phyloP scores from a whole-genome alignment of 805 yeast genomes.

The Hanseniaspora valbyensis region DNA sequence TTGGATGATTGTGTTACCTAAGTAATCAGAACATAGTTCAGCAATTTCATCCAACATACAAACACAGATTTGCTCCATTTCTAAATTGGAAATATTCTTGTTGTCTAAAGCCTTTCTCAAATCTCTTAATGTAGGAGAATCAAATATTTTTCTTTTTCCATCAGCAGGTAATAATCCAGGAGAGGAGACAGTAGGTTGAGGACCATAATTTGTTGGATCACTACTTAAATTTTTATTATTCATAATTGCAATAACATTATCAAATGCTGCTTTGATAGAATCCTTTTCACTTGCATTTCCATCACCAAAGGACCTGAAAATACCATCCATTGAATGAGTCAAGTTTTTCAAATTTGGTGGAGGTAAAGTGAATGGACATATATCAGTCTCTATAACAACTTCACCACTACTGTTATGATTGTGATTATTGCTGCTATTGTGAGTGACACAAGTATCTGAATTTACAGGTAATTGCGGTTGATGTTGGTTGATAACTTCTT shows the following conservation, averaged over 20 bases:
- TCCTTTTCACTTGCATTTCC: conserved; percentile 12
- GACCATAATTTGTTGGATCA: conserved; percentile 14
- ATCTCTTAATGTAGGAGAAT: conserved; percentile 80
- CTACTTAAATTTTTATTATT: conserved; percentile 5
- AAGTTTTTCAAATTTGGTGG: conserved; percentile 24
- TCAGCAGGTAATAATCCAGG: neutral
- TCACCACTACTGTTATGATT: neutral
- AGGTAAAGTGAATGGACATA: conserved; percentile 30
- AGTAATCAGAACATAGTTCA: conserved; percentile 79
- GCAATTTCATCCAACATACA: conserved; percentile 84
- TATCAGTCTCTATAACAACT: conserved; percentile 25
- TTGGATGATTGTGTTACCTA: conserved; percentile 93
- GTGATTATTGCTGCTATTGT: neutral
- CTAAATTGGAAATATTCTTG: conserved; percentile 42
- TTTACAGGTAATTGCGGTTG: conserved; percentile 17
- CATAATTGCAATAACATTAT: conserved; percentile 18
- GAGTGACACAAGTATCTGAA: neutral
- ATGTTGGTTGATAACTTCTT: neutral
- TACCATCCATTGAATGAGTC: conserved; percentile 18
- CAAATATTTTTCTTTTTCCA: conserved; percentile 47
- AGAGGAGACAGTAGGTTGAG: conserved; percentile 1
- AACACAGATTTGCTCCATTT: conserved; percentile 69
- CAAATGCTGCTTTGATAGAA: conserved; percentile 18
- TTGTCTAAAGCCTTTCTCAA: conserved; percentile 63
- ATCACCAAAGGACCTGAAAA: conserved; percentile 23